A percentile compares a stretch with the other conserved stretches of the same genome.
These are phyloP conservation scores for Senna tora DNA, from an alignment of 306 rosid genomes.

Conservation along the genomic window DNA sequence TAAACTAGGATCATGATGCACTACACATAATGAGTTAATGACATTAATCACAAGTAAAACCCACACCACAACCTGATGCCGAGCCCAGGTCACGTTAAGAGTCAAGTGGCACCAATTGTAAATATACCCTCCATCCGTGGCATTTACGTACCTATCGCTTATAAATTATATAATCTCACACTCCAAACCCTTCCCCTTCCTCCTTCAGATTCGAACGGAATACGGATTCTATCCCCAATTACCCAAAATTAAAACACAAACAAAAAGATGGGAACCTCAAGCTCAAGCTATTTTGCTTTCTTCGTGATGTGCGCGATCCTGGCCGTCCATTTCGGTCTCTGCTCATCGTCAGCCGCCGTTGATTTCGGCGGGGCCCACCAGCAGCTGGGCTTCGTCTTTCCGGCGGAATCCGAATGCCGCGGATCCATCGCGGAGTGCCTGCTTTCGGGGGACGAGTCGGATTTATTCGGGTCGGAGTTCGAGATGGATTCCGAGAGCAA, in stretches of 20 bases:
- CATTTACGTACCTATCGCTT: constrained; percentile 33
- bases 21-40: no score
- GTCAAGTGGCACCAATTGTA: constrained; percentile 63
- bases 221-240: no score
- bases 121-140: constrained; percentile 44
- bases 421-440: constrained; percentile 71
- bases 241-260: neutral
- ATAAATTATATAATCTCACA: constrained; percentile 13
- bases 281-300: constrained; percentile 17
- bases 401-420: constrained; percentile 48
- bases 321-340: constrained; percentile 46
- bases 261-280: constrained; percentile 50
- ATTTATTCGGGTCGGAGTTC: constrained; percentile 50
- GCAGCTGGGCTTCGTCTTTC: constrained; percentile 50
- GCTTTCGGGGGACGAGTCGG: constrained; percentile 46
- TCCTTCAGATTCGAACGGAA: no score
- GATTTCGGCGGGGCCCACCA: constrained; percentile 50
- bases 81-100: neutral
- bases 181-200: no score
- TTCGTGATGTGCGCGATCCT: constrained; percentile 55
- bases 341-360: constrained; percentile 55
- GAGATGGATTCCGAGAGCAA: constrained; percentile 79
- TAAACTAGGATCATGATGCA: neutral
- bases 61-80: no score
- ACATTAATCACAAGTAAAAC: neutral